Base-by-base conservation (phyloP, 495 filamentous ascomycete species). In the Aspergillus conjunctus region DNA sequence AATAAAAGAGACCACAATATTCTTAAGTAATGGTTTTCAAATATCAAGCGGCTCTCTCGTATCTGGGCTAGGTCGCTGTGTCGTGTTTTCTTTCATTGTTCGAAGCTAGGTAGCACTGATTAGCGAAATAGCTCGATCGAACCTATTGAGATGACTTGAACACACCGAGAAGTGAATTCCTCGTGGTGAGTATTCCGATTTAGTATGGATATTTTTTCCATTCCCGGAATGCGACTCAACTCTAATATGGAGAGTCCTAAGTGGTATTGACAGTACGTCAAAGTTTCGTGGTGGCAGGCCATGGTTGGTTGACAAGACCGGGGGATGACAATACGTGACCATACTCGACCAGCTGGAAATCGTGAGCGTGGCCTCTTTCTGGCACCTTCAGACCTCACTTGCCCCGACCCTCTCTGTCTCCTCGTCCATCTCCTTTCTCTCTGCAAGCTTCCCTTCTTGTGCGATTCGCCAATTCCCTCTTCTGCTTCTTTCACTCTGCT, bases 311-410 rank as follows among this genome's bases (percentile, higher is more conserved):
- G n/a, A 20, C 2, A 7, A 39, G 41, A 34, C 63, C 31, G 63
- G 59, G 59, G 61, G 39, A 45, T 63, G 34, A 67, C 59, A n/a
- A 58, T 64, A 60, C 71, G 66, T 58, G 54, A 60, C 63, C 11
- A 57, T 71, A 69, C 61, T 66, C 14, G 21, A 33, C 49, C 56
- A 59, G 37, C 41, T 50, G 62, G 67, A 73, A 76, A 75, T 60
- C 71, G 76, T 68, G 74, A 78, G 74, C 76, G 76, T 78, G 76
- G 74, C 76, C 76, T 78, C 75, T 76, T 74, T 73, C 67, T 68
- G 66, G 70, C 71, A 69, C 67, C 62, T 63, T 55, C 50, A 61
- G 64, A 71, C 68, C 60, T 72, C 68, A 59, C 52, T 61, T 66
- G 65, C 50, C 49, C 60, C 53, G 31, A 21, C 62, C 55, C 54